Percentiles rank a stretch among this genome's conserved stretches.
Conservation (phyloP, 129 eudicot genomes). For the Lactuca saligna region DNA sequence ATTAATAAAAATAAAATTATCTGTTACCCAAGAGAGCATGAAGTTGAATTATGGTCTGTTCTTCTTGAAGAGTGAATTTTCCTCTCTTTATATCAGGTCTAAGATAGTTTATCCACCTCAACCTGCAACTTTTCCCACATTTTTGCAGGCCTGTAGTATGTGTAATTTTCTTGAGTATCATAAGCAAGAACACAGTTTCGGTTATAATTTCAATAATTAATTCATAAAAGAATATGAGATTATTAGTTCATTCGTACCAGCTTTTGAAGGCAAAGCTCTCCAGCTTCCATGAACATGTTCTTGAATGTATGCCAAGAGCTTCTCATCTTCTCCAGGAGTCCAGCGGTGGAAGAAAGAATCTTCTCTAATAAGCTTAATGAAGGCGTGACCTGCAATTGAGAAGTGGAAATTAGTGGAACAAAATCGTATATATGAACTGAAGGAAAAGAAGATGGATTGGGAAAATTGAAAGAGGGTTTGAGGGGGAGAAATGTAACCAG, state of each 20-base stretch:
- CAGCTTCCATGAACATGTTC: constrained; percentile 93
- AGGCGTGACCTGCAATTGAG: no score
- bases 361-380: no score
- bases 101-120: constrained; percentile 90
- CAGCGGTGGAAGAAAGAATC: no score
- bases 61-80: constrained; percentile 84
- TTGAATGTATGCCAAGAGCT: constrained; percentile 74
- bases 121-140: constrained; percentile 94
- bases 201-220: neutral
- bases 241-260: constrained; percentile 43
- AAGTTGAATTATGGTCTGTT: constrained; percentile 94
- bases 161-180: constrained; percentile 3
- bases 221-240: neutral
- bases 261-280: constrained; percentile 86
- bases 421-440: no score
- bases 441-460: no score
- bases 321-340: constrained; percentile 96
- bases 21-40: constrained; percentile 98
- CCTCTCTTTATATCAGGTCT: constrained; percentile 97
- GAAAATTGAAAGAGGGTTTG: no score
- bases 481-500: no score
- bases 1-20: constrained; percentile 27
- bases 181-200: neutral
- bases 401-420: no score
- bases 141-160: constrained; percentile 64